phyloP scores from a whole-genome alignment of 176 grass and related monocot species.

The Musa itinerans region DNA sequence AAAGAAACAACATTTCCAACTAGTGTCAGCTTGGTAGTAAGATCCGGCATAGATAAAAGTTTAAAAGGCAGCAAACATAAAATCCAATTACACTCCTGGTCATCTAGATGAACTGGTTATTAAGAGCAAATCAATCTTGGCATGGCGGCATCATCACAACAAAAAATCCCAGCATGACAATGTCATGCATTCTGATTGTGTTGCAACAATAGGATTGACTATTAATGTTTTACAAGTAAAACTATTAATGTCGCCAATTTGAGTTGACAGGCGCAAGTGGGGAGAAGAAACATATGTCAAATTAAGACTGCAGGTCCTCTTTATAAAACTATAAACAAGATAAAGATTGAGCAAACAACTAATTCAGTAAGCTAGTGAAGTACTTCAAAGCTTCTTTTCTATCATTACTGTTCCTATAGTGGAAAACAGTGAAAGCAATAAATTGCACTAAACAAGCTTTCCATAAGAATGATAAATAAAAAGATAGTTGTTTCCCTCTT shows the following conservation, averaged over 20 bases:
- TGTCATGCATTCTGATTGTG: not conserved
- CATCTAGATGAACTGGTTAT: not conserved
- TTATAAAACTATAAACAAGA: too few relatives aligned
- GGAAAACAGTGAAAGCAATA: too few relatives aligned
- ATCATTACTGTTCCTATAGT: too few relatives aligned
- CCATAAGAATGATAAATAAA: too few relatives aligned
- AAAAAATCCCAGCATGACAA: not conserved
- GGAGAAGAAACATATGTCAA: not conserved
- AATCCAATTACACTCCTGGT: not conserved
- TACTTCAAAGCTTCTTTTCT: too few relatives aligned
- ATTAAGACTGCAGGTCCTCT: not conserved
- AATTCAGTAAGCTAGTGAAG: too few relatives aligned
- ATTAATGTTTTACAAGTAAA: not conserved
- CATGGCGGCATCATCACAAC: too few relatives aligned
- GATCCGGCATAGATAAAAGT: not conserved
- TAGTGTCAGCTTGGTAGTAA: not conserved
- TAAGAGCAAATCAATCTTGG: not conserved
- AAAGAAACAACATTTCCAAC: not conserved
- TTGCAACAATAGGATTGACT: not conserved
- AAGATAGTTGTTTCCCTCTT: too few relatives aligned
- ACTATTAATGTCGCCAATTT: not conserved
- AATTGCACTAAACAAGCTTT: too few relatives aligned
- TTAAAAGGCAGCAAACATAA: not conserved
- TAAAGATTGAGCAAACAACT: too few relatives aligned
- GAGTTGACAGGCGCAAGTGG: not conserved